Percentiles rank a stretch among this genome's conserved stretches.
These are phyloP conservation scores for Elsinoe batatas DNA, from an alignment of 2,329 filamentous ascomycete species.

Conservation along the genomic window DNA sequence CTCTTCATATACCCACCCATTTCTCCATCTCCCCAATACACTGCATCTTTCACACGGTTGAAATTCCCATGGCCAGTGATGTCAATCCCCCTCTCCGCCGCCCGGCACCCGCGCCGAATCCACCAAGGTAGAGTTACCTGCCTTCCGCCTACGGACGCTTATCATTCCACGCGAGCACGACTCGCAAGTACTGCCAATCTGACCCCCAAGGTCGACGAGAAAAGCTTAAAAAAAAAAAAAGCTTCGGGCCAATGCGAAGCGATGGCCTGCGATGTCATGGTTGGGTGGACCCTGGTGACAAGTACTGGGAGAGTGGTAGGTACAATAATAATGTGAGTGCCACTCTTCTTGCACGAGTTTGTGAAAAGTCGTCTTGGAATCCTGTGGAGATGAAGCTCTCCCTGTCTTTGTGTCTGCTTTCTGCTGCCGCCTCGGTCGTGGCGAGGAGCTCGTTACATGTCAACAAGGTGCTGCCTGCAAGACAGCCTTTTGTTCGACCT, in stretches of 20 bases:
- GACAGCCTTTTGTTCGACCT: constrained; percentile 5
- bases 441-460: constrained; percentile 20
- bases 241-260: neutral
- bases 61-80: neutral
- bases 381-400: constrained; percentile 5
- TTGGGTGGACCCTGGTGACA: neutral
- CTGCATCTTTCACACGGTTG: neutral
- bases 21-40: neutral
- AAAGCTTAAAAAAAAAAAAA: neutral
- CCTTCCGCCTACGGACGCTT: constrained; percentile 5
- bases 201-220: neutral
- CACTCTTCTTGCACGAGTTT: too few species aligned
- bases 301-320: neutral
- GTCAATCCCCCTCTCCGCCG: neutral
- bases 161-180: neutral
- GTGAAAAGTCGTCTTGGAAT: too few species aligned
- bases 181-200: neutral
- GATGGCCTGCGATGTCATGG: neutral
- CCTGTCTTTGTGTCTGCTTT: constrained; percentile 10
- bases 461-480: constrained; percentile 19
- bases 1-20: neutral
- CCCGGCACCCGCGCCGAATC: neutral
- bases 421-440: constrained; percentile 4
- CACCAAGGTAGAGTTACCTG: neutral
- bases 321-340: neutral